phyloP scores from a whole-genome alignment of 306 rosid genomes.

The Inga leiocalycina region DNA sequence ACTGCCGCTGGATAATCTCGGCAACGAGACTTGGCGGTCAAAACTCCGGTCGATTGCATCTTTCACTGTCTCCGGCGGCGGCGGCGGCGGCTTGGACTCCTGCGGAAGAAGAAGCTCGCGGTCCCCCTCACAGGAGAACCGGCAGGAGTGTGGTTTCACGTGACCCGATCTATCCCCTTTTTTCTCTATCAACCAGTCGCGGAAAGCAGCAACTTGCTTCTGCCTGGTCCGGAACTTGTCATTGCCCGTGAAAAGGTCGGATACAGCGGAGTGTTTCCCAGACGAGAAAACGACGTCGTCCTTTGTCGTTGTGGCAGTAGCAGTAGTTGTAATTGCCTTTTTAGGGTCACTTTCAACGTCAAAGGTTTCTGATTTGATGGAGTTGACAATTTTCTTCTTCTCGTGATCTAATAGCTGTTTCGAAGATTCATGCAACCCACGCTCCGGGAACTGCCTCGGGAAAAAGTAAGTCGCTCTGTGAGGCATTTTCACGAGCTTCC shows the following conservation, averaged over 20 bases:
- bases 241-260: conserved; percentile 55
- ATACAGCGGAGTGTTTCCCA: conserved; percentile 47
- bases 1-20: conserved; percentile 75
- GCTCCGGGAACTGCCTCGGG: conserved; percentile 88
- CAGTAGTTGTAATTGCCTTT: not conserved
- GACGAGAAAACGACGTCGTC: conserved; percentile 45
- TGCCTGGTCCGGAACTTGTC: conserved; percentile 37
- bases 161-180: conserved; percentile 44
- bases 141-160: conserved; percentile 26
- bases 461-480: conserved; percentile 95
- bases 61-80: conserved; percentile 49
- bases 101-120: conserved; percentile 52
- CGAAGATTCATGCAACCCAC: conserved; percentile 62
- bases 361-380: conserved; percentile 33
- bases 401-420: conserved; percentile 63
- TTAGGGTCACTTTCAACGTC: conserved; percentile 50
- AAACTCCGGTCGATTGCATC: conserved; percentile 61
- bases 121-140: conserved; percentile 46
- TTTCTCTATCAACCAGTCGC: conserved; percentile 68
- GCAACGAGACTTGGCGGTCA: conserved; percentile 77
- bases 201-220: conserved; percentile 52
- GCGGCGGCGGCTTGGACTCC: conserved; percentile 44
- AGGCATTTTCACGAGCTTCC: conserved; percentile 78
- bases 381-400: conserved; percentile 43
- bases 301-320: not conserved